phyloP scores from a whole-genome alignment of 1,284 basidiomycete genomes.

The Ceratobasidium sp. region DNA sequence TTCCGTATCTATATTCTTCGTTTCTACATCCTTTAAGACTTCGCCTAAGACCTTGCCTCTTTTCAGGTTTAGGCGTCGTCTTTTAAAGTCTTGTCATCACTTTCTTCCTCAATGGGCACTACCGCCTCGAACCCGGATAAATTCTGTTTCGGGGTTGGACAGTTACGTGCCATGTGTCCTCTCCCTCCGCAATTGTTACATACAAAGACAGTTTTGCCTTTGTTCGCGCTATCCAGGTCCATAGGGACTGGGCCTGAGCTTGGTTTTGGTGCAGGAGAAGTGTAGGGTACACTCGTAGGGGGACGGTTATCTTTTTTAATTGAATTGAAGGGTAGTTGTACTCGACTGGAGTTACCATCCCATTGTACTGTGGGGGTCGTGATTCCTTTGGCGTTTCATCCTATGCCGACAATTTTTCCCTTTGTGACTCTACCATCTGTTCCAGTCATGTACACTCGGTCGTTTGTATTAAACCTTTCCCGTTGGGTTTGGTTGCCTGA shows the following conservation, averaged over 20 bases:
- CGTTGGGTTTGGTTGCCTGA: no score
- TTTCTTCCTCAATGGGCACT: not conserved
- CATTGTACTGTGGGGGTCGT: not conserved
- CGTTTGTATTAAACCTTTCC: no score
- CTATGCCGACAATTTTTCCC: no score
- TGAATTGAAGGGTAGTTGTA: no score
- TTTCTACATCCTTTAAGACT: not conserved
- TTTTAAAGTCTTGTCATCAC: no score
- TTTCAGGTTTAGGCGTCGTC: no score
- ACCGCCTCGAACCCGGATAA: not conserved
- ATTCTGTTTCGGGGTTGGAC: not conserved
- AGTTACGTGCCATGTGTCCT: not conserved
- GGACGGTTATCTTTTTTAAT: no score
- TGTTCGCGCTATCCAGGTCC: not conserved
- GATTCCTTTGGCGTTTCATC: not conserved
- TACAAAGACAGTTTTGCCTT: not conserved
- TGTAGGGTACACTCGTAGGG: no score
- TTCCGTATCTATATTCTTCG: not conserved
- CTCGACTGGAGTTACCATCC: not conserved
- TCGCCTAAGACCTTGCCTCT: no score
- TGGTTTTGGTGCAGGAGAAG: no score
- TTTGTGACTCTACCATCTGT: no score
- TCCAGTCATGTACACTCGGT: no score
- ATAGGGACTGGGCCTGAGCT: not conserved
- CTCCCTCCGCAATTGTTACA: not conserved